Conservation (phyloP, 208 protist species). For the Trypanosoma brucei region DNA sequence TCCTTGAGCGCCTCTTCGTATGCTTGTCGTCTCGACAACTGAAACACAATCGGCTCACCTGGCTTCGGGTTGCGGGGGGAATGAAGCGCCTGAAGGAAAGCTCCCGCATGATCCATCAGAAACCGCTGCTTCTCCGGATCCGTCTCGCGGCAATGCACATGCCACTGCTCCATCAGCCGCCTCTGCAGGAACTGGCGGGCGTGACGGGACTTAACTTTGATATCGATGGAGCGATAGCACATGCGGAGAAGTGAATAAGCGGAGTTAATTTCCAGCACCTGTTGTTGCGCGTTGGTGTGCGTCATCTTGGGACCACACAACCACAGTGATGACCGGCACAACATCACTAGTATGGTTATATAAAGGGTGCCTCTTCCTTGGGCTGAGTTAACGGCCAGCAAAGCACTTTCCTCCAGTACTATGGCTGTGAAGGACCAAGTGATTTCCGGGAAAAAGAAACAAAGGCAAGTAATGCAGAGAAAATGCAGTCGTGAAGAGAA, state of each 20-base stretch:
- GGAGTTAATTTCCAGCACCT: constrained; percentile 76
- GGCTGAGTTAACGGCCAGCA: too few species aligned
- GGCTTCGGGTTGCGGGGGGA: constrained; percentile 72
- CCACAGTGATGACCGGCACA: constrained; percentile 17
- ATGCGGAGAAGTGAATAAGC: constrained; percentile 80
- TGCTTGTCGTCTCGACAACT: constrained; percentile 72
- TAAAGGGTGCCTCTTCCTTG: too few species aligned
- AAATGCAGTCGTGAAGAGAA: too few species aligned
- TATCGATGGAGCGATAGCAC: constrained; percentile 90
- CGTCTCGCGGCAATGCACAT: constrained; percentile 55
- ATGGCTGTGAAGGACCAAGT: too few species aligned
- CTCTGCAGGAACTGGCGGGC: constrained; percentile 81
- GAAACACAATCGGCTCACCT: constrained; percentile 54
- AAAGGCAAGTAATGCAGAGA: too few species aligned
- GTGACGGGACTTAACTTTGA: constrained; percentile 81
- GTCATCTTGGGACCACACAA: constrained; percentile 6
- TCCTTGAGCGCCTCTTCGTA: constrained; percentile 59
- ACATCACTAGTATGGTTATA: constrained; percentile 12
- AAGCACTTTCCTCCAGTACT: too few species aligned
- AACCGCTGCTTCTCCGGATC: constrained; percentile 83
- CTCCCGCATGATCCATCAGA: constrained; percentile 85
- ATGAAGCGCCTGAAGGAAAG: constrained; percentile 84
- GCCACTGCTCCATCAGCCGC: constrained; percentile 77
- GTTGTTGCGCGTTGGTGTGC: constrained; percentile 74
- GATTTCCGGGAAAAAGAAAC: too few species aligned